A percentile compares a stretch with the other conserved stretches of the same genome.
Conservation (phyloP, 2,329 filamentous ascomycete genomes). For the Aureobasidium leucospermi region DNA sequence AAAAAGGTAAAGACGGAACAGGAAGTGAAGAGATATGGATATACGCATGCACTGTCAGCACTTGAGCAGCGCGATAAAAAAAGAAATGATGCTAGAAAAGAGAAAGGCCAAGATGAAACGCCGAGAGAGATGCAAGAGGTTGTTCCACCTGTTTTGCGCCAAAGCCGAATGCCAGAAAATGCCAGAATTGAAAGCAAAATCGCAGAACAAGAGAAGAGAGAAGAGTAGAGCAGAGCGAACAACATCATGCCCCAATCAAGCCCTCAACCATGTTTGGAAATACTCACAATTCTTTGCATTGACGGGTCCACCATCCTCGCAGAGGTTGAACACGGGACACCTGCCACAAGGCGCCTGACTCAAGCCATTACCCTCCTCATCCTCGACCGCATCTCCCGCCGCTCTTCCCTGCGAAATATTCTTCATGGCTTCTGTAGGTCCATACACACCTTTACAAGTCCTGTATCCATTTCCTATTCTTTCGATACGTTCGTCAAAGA, state of each 20-base stretch:
- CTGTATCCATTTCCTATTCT: slow-evolving; percentile 46
- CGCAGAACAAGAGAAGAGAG: background rate
- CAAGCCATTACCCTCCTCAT: slow-evolving; percentile 60
- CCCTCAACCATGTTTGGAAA: slow-evolving; percentile 72
- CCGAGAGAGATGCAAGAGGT: background rate
- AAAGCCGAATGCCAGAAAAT: too few species aligned
- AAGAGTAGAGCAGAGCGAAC: too few species aligned
- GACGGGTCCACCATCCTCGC: slow-evolving; percentile 83
- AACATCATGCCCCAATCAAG: too few species aligned
- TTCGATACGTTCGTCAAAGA: slow-evolving; percentile 81
- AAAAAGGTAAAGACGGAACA: background rate
- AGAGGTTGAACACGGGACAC: slow-evolving; percentile 90
- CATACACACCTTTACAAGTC: slow-evolving; percentile 30
- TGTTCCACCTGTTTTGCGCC: too few species aligned
- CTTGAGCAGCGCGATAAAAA: slow-evolving; percentile 14
- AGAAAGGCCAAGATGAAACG: background rate
- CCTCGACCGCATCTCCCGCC: slow-evolving; percentile 30
- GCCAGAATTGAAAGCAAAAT: background rate
- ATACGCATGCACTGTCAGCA: slow-evolving; percentile 11
- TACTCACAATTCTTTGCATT: slow-evolving; percentile 88
- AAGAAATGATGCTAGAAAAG: background rate
- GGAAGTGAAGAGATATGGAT: background rate
- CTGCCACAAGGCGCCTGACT: slow-evolving; percentile 85
- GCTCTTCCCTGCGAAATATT: slow-evolving; percentile 15
- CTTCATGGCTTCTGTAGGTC: slow-evolving; percentile 17